These are phyloP conservation scores for Beverwykella pulmonaria DNA, from an alignment of 495 filamentous ascomycete species.

Conservation along the genomic window DNA sequence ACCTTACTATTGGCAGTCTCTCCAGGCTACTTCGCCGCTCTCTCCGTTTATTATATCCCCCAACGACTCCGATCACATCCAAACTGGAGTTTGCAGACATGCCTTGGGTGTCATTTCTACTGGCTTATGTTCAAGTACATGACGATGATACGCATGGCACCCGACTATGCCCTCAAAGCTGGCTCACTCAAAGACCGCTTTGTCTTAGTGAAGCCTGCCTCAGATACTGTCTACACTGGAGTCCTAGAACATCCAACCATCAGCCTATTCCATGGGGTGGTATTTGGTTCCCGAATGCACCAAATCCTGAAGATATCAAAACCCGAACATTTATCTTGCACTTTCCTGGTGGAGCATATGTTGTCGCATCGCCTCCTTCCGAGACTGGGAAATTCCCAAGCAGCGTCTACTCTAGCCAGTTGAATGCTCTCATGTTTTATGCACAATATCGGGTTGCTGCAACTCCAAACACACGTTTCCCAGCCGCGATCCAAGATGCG, in stretches of 20 bases:
- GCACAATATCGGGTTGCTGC: conserved; percentile 37
- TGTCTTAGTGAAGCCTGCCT: conserved; percentile 9
- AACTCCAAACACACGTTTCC: conserved; percentile 24
- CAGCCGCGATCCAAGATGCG: conserved; percentile 40
- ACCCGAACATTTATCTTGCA: conserved; percentile 42
- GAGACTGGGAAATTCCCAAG: conserved; percentile 34
- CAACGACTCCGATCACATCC: neutral
- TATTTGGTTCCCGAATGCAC: conserved; percentile 16
- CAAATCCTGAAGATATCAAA: neutral
- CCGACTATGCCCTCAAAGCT: neutral
- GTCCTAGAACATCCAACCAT: neutral
- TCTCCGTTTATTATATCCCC: neutral
- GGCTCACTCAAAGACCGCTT: neutral
- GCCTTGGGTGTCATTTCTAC: neutral
- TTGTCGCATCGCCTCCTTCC: conserved; percentile 43
- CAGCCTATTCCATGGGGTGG: conserved; percentile 5
- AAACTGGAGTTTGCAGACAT: neutral
- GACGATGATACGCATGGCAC: neutral
- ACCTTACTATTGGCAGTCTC: too few species aligned
- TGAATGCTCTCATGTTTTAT: conserved; percentile 21
- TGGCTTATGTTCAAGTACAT: neutral
- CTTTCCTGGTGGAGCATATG: conserved; percentile 56
- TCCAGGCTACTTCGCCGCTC: too few species aligned
- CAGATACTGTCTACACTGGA: neutral
- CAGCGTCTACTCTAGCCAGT: conserved; percentile 35